Evolutionary conservation across 805 yeast species (phyloP).

Genomic region (Candida gorgasii): DNA sequence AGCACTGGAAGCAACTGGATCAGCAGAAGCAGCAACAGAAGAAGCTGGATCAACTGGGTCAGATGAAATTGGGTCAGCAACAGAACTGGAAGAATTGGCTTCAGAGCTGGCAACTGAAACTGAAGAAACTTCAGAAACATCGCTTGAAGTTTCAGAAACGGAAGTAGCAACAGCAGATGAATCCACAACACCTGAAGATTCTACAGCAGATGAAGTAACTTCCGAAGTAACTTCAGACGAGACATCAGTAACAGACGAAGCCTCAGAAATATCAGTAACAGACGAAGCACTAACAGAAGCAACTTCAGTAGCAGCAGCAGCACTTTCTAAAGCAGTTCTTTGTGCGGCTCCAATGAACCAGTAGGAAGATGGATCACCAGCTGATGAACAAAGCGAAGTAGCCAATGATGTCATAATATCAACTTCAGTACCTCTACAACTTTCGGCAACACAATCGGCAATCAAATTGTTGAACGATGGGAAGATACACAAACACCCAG

Average conservation of each 20-base stretch:
- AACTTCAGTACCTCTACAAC: constrained; percentile 36
- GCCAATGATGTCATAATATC: constrained; percentile 29
- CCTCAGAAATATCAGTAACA: constrained; percentile 8
- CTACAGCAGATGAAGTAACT: not conserved
- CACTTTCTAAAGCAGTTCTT: constrained; percentile 23
- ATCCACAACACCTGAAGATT: not conserved
- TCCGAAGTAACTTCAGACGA: not conserved
- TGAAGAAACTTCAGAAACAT: not conserved
- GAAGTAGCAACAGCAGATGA: not conserved
- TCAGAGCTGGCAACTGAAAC: not conserved
- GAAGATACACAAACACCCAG: constrained; percentile 48
- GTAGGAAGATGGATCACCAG: constrained; percentile 25
- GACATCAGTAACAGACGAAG: constrained; percentile 6
- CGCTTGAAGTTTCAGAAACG: not conserved
- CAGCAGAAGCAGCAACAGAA: constrained; percentile 16
- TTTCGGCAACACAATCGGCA: constrained; percentile 38
- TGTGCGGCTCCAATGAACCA: constrained; percentile 42
- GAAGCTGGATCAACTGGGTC: not conserved
- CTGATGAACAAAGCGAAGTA: constrained; percentile 33
- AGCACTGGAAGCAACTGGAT: constrained; percentile 31
- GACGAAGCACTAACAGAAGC: constrained; percentile 8
- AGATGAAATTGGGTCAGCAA: not conserved
- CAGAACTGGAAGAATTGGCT: not conserved
- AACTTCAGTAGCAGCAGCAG: constrained; percentile 23
- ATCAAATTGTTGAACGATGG: constrained; percentile 29